Percentiles rank a stretch among this genome's conserved stretches.
phyloP scores from a whole-genome alignment of 805 yeast species.

The Schizosaccharomyces pombe region DNA sequence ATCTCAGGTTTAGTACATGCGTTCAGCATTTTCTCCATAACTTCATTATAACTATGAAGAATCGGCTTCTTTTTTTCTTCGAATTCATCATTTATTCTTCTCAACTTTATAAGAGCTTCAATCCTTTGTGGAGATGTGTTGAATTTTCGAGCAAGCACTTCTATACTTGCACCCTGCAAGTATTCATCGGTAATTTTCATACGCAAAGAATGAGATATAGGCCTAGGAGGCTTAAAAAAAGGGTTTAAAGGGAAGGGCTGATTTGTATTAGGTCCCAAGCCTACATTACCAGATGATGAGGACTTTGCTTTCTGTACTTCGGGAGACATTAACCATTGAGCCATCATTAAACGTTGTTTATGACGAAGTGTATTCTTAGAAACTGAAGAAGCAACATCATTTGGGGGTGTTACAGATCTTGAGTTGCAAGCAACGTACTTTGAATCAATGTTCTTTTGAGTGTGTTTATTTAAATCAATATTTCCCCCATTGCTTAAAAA shows the following conservation, averaged over 20 bases:
- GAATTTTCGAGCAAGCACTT: background rate
- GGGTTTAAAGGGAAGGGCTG: constrained; percentile 1
- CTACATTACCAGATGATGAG: background rate
- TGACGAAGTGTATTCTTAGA: background rate
- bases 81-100: background rate
- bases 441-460: no score
- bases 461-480: no score
- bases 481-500: no score
- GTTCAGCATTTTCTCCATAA: background rate
- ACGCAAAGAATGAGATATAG: background rate
- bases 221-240: background rate
- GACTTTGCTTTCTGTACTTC: background rate
- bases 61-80: background rate
- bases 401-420: background rate
- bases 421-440: background rate
- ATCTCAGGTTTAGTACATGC: background rate
- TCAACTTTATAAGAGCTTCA: background rate
- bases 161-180: background rate
- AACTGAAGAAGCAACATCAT: no score
- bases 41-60: background rate
- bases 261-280: background rate
- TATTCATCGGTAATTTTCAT: background rate
- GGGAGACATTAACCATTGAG: background rate
- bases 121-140: background rate
- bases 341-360: background rate